Conservation (phyloP, 106 monocot genomes). For the Dendrobium huoshanense region DNA sequence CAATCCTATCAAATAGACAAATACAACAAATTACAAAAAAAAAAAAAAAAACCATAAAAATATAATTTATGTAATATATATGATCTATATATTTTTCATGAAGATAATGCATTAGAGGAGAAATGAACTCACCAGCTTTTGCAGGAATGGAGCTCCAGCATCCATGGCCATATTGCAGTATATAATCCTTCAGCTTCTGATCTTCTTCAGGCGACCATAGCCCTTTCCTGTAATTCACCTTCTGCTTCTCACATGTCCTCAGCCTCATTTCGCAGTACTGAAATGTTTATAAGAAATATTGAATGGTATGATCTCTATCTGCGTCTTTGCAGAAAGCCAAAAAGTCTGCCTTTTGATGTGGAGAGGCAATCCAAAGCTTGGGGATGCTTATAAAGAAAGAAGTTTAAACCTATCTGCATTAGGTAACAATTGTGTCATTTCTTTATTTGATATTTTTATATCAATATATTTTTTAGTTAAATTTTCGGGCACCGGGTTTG, state of each 20-base stretch:
- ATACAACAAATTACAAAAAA: background rate
- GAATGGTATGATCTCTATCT: background rate
- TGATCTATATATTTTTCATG: background rate
- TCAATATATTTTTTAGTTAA: background rate
- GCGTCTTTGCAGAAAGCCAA: background rate
- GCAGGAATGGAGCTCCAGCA: constrained; percentile 33
- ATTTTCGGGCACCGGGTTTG: no score
- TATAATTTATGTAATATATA: background rate
- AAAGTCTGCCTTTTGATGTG: background rate
- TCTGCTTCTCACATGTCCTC: constrained; percentile 13
- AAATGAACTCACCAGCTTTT: constrained; percentile 15
- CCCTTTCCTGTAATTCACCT: constrained; percentile 17
- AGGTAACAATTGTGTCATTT: background rate
- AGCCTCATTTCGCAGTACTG: constrained; percentile 4
- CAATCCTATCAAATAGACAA: constrained; percentile 7
- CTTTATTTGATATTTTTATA: background rate
- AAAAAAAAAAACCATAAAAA: background rate
- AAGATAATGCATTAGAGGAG: background rate
- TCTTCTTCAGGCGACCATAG: constrained; percentile 34
- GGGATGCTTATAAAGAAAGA: background rate
- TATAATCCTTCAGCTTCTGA: constrained; percentile 16
- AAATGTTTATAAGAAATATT: background rate
- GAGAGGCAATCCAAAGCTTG: background rate
- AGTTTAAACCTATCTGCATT: background rate
- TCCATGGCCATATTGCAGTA: constrained; percentile 20